These are phyloP conservation scores for Syzygium aqueum DNA, from an alignment of 345 rosid species.

Conservation along the genomic window DNA sequence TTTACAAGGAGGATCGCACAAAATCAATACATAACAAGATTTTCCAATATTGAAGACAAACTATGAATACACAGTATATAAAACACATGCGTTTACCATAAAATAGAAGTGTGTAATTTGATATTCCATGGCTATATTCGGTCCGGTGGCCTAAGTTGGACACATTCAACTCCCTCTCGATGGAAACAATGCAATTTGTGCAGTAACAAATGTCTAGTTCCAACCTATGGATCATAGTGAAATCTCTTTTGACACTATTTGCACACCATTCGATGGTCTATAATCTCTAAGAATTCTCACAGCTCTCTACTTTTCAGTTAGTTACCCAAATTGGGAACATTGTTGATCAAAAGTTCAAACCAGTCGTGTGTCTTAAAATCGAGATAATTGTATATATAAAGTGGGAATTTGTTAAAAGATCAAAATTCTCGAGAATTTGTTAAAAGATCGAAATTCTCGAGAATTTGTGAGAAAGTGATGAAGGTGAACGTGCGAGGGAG, in stretches of 20 bases:
- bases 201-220: not conserved
- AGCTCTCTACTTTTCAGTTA: rapidly evolving
- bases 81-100: not conserved
- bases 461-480: not conserved
- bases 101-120: not conserved
- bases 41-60: not conserved
- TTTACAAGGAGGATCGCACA: rapidly evolving
- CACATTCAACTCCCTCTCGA: not conserved
- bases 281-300: not conserved
- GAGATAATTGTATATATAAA: not conserved
- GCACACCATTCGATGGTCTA: rapidly evolving
- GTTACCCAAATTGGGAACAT: not conserved
- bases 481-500: not conserved
- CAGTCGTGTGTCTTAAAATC: rapidly evolving
- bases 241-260: not conserved
- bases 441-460: not conserved
- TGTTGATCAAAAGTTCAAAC: not conserved
- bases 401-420: not conserved
- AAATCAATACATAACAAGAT: not conserved
- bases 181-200: not conserved
- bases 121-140: not conserved
- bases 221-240: rapidly evolving
- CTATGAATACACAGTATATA: not conserved
- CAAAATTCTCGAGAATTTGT: not conserved
- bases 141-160: not conserved